Conservation (phyloP, 1,284 basidiomycete genomes). For the Termitomyces sp. region DNA sequence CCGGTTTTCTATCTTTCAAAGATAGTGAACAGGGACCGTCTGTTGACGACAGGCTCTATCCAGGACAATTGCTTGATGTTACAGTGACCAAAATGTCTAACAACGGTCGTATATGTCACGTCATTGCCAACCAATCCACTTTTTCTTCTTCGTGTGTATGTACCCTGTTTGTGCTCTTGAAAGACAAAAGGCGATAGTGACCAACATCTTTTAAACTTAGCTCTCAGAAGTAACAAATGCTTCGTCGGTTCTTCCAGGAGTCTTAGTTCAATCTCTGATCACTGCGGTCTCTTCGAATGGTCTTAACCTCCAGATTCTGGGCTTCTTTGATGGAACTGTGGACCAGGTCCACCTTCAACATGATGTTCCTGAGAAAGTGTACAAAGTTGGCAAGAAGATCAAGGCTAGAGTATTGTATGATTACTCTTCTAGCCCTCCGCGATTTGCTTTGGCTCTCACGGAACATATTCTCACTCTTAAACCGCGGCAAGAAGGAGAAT, state of each 20-base stretch:
- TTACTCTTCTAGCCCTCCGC: slow-evolving; percentile 67
- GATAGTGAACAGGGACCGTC: slow-evolving; percentile 45
- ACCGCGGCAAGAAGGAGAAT: slow-evolving; percentile 28
- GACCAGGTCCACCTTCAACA: slow-evolving; percentile 76
- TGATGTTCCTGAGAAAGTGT: slow-evolving; percentile 44
- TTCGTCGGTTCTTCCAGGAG: slow-evolving; percentile 82
- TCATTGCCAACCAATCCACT: slow-evolving; percentile 45
- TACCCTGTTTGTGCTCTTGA: not conserved
- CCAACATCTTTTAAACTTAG: slow-evolving; percentile 25
- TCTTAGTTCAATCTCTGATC: slow-evolving; percentile 80
- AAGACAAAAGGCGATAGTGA: not conserved
- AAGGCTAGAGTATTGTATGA: slow-evolving; percentile 88
- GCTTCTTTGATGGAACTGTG: slow-evolving; percentile 91
- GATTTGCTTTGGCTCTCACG: slow-evolving; percentile 76
- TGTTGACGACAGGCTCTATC: slow-evolving; percentile 43
- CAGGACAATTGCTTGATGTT: slow-evolving; percentile 66
- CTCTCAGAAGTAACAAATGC: slow-evolving; percentile 76
- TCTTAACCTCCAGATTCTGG: slow-evolving; percentile 86
- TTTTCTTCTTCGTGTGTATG: slow-evolving; percentile 50
- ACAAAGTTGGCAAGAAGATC: slow-evolving; percentile 83
- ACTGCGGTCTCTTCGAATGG: slow-evolving; percentile 79
- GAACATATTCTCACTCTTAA: slow-evolving; percentile 67
- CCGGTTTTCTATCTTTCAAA: slow-evolving; percentile 78
- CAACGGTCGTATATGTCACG: slow-evolving; percentile 68
- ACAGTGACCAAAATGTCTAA: slow-evolving; percentile 59